Conservation (phyloP, 2,329 filamentous ascomycete species). For the Pestalotiopsis sp. region DNA sequence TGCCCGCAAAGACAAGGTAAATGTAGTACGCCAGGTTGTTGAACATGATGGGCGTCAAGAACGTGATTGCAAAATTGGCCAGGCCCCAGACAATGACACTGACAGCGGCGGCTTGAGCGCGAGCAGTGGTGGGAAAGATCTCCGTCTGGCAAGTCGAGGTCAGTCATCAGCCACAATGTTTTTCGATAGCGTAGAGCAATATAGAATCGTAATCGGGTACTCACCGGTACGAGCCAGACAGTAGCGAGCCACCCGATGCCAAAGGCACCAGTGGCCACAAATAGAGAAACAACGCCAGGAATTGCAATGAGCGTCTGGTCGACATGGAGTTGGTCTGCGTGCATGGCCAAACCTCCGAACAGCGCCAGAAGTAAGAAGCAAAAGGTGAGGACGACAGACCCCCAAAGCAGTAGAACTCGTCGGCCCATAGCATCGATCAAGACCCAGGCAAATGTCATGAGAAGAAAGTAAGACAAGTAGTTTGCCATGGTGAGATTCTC, state of each 20-base stretch:
- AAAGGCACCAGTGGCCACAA: constrained; percentile 61
- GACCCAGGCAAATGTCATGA: constrained; percentile 65
- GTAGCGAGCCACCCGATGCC: constrained; percentile 63
- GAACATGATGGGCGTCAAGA: constrained; percentile 61
- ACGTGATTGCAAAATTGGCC: constrained; percentile 60
- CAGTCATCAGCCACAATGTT: background rate
- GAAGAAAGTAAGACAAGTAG: constrained; percentile 61
- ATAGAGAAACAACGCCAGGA: constrained; percentile 53
- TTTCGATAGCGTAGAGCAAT: background rate
- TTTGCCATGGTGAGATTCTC: constrained; percentile 63
- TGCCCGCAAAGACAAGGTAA: constrained; percentile 57
- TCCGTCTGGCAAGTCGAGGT: constrained; percentile 41
- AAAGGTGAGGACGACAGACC: constrained; percentile 48
- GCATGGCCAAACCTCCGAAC: constrained; percentile 48
- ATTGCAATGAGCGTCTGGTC: constrained; percentile 47
- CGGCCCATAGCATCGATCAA: constrained; percentile 59
- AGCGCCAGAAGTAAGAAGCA: constrained; percentile 55
- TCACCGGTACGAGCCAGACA: constrained; percentile 56
- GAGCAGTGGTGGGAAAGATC: constrained; percentile 56
- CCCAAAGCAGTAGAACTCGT: constrained; percentile 54
- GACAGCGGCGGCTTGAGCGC: constrained; percentile 57
- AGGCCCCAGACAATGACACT: constrained; percentile 59
- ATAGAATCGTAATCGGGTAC: background rate
- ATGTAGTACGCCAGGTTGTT: constrained; percentile 62
- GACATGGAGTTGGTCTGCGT: constrained; percentile 19